phyloP scores from a whole-genome alignment of 225 moss, liverwort and hornwort species.

The Climacium dendroides region DNA sequence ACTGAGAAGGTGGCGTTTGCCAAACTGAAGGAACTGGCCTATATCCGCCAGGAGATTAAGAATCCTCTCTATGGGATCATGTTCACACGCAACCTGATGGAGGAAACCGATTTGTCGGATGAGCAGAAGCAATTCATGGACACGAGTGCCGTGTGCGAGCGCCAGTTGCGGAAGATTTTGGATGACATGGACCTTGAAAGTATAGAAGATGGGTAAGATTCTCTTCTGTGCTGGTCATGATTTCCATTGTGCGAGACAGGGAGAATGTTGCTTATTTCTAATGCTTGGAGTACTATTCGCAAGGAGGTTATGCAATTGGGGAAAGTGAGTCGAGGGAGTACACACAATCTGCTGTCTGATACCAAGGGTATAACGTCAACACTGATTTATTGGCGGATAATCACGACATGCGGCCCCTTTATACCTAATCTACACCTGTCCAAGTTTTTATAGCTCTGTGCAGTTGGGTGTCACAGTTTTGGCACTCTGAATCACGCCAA shows the following conservation, averaged over 20 bases:
- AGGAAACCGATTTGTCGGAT: conserved; percentile 36
- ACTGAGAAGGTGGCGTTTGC: conserved; percentile 52
- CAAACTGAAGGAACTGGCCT: conserved; percentile 38
- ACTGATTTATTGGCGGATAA: neutral
- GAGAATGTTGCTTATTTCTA: neutral
- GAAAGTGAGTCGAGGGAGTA: neutral
- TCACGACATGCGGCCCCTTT: neutral
- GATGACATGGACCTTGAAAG: conserved; percentile 55
- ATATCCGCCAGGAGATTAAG: conserved; percentile 44
- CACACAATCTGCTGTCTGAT: neutral
- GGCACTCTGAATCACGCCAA: neutral
- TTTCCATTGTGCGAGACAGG: neutral
- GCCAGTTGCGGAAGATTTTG: conserved; percentile 42
- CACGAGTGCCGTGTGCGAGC: conserved; percentile 37
- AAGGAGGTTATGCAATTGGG: too few species aligned
- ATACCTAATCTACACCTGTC: neutral
- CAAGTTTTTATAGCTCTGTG: neutral
- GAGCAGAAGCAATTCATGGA: conserved; percentile 43
- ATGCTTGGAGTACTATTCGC: neutral
- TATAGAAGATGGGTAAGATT: conserved; percentile 39
- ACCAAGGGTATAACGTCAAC: neutral
- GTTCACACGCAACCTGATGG: conserved; percentile 40
- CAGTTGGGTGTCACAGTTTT: neutral
- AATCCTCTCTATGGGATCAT: conserved; percentile 43
- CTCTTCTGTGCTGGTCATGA: too few species aligned